Evolutionary conservation across 2,329 filamentous ascomycete genomes (phyloP).

Genomic region (Calonectria honghensis): DNA sequence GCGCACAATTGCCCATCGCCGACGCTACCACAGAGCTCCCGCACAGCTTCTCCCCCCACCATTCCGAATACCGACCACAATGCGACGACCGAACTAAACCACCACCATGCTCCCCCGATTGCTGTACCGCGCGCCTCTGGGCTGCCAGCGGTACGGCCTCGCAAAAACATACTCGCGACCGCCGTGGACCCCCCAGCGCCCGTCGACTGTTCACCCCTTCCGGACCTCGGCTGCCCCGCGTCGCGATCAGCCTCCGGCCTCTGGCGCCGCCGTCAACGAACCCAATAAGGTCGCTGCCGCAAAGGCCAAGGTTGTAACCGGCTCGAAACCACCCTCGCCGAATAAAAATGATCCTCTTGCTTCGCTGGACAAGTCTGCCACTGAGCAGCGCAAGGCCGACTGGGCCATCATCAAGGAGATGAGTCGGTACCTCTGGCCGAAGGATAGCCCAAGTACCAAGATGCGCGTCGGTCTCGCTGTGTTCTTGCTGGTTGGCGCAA

Average conservation of each 20-base stretch:
- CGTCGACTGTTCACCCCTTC: slow-evolving; percentile 54
- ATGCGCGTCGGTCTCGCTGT: slow-evolving; percentile 91
- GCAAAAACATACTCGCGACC: slow-evolving; percentile 52
- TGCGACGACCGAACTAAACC: slow-evolving; percentile 52
- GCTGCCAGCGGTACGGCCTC: slow-evolving; percentile 57
- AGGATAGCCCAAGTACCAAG: slow-evolving; percentile 83
- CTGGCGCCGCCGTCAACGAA: slow-evolving; percentile 45
- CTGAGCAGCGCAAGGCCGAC: slow-evolving; percentile 96
- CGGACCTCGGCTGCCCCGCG: slow-evolving; percentile 58
- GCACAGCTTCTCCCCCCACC: slow-evolving; percentile 48
- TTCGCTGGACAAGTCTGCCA: slow-evolving; percentile 71
- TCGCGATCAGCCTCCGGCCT: slow-evolving; percentile 53
- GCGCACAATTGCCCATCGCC: slow-evolving; percentile 36
- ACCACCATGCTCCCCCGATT: slow-evolving; percentile 62
- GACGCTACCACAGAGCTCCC: slow-evolving; percentile 31
- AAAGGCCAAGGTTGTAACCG: slow-evolving; percentile 47
- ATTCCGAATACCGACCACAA: slow-evolving; percentile 53
- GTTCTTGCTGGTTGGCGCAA: slow-evolving; percentile 88
- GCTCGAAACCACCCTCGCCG: slow-evolving; percentile 47
- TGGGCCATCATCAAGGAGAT: slow-evolving; percentile 99
- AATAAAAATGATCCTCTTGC: slow-evolving; percentile 59
- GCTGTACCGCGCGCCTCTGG: slow-evolving; percentile 57
- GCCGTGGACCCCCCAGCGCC: slow-evolving; percentile 55
- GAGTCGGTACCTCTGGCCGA: slow-evolving; percentile 96
- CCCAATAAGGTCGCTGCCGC: slow-evolving; percentile 45